Evolutionary conservation across 768 basidiomycete species (phyloP), one percentile per base, ranked within the genome.

Genomic region (Trametes maxima): DNA sequence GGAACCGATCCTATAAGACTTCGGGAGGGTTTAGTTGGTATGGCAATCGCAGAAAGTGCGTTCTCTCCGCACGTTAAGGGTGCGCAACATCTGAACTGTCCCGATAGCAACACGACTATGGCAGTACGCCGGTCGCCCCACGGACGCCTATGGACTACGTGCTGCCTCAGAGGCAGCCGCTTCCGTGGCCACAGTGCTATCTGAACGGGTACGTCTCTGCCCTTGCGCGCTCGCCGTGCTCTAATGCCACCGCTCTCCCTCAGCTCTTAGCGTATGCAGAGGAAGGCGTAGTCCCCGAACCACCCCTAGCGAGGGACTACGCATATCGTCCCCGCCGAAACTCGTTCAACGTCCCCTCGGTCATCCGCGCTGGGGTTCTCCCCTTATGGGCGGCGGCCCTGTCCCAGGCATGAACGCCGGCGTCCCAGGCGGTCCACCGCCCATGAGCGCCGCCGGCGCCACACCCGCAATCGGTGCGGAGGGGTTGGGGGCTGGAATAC

Each of bases 31-130:
- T 74, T 91, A 10, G 81, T 85, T 25, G 89, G 84, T 0, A 76
- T 90, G 24, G 88, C 90, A 11, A 78, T 88, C 35, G 89, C 83
- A 40, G 90, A 92, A 83, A 85, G 89, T 88, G 64, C 54, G 63
- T 54, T 0, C 33, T 2, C 7, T 21, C 13, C 3, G 6, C 5
- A 13, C 17, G 0, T 11, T 36, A 7, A 6, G 8, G 14, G 0
- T 37, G 10, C 5, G 24, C 22, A 17, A 10, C 17, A 17, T n/a
- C 49, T 39, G 25, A 56, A 3, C 17, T 21, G 22, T 47, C 39
- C 43, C 12, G 14, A 65, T 19, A 90, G 89, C 83, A 5, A 78
- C 81, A 22, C 80, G 82, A 35, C 72, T 92, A 3, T 78, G 87
- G 70, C 78, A 80, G 42, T 83, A 78, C 62, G 72, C 82, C 13